These are phyloP conservation scores for Pinus albicaulis DNA, from an alignment of 75 land plant genomes.

Conservation along the genomic window DNA sequence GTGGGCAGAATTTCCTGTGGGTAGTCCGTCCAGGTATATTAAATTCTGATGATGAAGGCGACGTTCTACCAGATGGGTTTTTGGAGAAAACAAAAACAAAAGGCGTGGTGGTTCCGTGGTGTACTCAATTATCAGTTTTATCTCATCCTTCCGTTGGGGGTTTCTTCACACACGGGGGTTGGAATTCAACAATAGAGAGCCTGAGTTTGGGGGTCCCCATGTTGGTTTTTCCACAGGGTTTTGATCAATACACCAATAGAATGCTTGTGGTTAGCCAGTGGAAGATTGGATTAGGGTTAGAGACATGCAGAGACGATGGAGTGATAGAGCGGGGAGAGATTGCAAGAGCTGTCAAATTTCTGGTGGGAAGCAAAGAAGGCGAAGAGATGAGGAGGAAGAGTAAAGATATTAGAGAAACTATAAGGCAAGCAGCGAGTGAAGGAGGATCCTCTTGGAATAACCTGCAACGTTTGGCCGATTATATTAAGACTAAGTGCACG, in stretches of 20 bases:
- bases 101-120: slow-evolving; percentile 25
- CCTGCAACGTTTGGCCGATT: slow-evolving; percentile 17
- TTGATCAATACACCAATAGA: slow-evolving; percentile 11
- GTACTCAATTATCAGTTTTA: slow-evolving; percentile 13
- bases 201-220: slow-evolving; percentile 18
- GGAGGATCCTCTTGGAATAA: slow-evolving; percentile 39
- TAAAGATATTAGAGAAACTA: slow-evolving; percentile 16
- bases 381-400: slow-evolving; percentile 29
- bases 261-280: slow-evolving; percentile 4
- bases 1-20: slow-evolving; percentile 9
- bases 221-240: slow-evolving; percentile 17
- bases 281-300: slow-evolving; percentile 6
- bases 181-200: slow-evolving; percentile 24
- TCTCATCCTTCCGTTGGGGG: slow-evolving; percentile 18
- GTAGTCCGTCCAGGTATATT: slow-evolving; percentile 5
- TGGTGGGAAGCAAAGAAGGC: slow-evolving; percentile 14
- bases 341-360: not conserved
- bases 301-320: not conserved
- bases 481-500: not conserved
- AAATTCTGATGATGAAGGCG: not conserved
- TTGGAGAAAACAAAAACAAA: slow-evolving; percentile 8
- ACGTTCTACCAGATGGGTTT: not conserved
- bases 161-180: slow-evolving; percentile 22
- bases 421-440: slow-evolving; percentile 23
- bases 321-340: not conserved